Conservation (phyloP, 2,329 filamentous ascomycete species). For the Cladosporium sp. region DNA sequence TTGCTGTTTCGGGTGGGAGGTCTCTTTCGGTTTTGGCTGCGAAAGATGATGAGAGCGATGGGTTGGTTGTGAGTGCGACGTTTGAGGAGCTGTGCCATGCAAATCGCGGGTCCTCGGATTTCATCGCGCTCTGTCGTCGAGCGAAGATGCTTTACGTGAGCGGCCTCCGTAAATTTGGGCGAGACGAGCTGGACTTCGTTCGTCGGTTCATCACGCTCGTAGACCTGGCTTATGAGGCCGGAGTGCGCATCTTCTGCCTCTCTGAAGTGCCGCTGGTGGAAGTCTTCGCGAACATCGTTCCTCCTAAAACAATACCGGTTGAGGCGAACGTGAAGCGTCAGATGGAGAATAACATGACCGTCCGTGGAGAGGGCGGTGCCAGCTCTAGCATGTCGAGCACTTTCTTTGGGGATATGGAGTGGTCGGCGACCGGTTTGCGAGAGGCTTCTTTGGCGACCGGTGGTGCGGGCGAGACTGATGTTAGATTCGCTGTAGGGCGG, state of each 20-base stretch:
- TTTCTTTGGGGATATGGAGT: slow-evolving; percentile 27
- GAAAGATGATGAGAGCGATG: neutral
- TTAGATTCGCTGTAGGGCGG: slow-evolving; percentile 26
- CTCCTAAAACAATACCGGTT: slow-evolving; percentile 15
- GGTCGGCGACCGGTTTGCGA: slow-evolving; percentile 25
- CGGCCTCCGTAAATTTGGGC: slow-evolving; percentile 18
- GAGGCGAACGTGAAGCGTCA: slow-evolving; percentile 14
- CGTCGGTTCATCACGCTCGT: slow-evolving; percentile 72
- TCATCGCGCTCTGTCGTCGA: slow-evolving; percentile 58
- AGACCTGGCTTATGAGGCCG: slow-evolving; percentile 71
- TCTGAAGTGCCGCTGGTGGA: slow-evolving; percentile 22
- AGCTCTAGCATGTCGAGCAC: slow-evolving; percentile 28
- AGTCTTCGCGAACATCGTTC: slow-evolving; percentile 23
- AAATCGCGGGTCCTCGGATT: slow-evolving; percentile 69
- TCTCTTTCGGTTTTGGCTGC: neutral
- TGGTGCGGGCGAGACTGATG: slow-evolving; percentile 28
- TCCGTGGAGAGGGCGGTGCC: slow-evolving; percentile 24
- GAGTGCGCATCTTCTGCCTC: slow-evolving; percentile 59
- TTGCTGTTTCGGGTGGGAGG: neutral
- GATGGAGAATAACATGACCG: slow-evolving; percentile 18
- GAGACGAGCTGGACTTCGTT: slow-evolving; percentile 59
- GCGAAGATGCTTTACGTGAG: slow-evolving; percentile 19
- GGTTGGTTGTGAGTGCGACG: slow-evolving; percentile 38
- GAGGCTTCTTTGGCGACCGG: slow-evolving; percentile 25
- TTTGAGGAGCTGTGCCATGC: slow-evolving; percentile 62